Percentiles rank a stretch among this genome's conserved stretches.
phyloP scores from a whole-genome alignment of 805 yeast species.

The Blastobotrys parvus region DNA sequence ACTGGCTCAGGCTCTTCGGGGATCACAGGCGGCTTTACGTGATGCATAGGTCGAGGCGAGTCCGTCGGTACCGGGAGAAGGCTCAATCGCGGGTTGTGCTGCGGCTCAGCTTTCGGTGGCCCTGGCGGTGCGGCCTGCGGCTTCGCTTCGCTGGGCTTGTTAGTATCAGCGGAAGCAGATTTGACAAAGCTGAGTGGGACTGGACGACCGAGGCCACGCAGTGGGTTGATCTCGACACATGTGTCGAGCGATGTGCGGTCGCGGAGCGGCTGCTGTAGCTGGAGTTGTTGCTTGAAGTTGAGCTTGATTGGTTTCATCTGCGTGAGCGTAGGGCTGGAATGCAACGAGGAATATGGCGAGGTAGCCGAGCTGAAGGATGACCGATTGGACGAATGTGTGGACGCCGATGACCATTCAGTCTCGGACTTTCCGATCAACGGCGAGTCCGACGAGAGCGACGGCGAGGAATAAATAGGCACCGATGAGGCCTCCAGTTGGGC shows the following conservation, averaged over 20 bases:
- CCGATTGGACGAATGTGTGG: not conserved
- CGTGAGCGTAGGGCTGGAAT: slow-evolving; percentile 1
- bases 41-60: slow-evolving; percentile 1
- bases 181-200: no score
- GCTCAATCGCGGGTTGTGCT: no score
- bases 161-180: no score
- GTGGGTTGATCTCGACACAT: not conserved
- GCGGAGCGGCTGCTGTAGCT: no score
- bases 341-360: slow-evolving; percentile 5
- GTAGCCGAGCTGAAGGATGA: not conserved
- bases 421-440: no score
- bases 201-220: not conserved
- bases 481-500: not conserved
- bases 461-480: not conserved
- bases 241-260: not conserved
- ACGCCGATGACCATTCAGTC: no score
- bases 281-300: not conserved
- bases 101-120: no score
- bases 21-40: not conserved
- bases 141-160: no score
- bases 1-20: not conserved
- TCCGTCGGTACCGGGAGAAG: not conserved
- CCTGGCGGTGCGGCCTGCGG: no score
- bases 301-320: slow-evolving; percentile 3
- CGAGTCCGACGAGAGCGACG: not conserved